Evolutionary conservation across 768 basidiomycete species (phyloP).

Genomic region (Sarcodon sp.): DNA sequence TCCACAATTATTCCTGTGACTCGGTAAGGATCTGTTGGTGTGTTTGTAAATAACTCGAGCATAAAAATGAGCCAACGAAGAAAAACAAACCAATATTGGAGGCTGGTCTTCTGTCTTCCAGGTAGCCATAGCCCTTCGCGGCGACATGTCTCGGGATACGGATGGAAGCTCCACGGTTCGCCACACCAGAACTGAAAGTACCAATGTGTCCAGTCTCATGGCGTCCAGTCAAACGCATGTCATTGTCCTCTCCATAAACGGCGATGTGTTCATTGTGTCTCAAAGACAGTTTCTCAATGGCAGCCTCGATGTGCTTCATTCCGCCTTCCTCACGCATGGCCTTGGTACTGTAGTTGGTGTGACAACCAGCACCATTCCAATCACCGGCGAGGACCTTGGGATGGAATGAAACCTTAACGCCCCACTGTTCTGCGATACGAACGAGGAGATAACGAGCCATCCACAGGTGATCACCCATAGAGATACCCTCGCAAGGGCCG

Average conservation of each 20-base stretch:
- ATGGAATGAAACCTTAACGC: conserved; percentile 97
- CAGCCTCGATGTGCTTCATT: conserved; percentile 82
- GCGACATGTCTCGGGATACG: conserved; percentile 93
- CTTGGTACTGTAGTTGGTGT: conserved; percentile 96
- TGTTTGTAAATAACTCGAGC: background rate
- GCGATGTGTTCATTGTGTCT: conserved; percentile 93
- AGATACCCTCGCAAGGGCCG: conserved; percentile 94
- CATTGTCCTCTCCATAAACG: conserved; percentile 97
- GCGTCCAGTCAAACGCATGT: conserved; percentile 86
- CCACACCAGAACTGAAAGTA: conserved; percentile 87
- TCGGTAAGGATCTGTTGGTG: conserved; percentile 73
- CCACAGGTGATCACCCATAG: conserved; percentile 99
- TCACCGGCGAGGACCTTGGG: conserved; percentile 95
- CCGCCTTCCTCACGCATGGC: conserved; percentile 91
- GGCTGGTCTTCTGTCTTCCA: conserved; percentile 94
- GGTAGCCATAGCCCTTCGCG: conserved; percentile 85
- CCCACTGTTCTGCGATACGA: conserved; percentile 97
- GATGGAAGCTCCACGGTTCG: conserved; percentile 94
- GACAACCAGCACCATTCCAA: conserved; percentile 99
- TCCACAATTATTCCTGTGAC: conserved; percentile 85
- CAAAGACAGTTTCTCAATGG: conserved; percentile 87
- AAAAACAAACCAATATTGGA: conserved; percentile 81
- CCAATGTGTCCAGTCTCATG: conserved; percentile 97
- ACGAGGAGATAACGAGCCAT: conserved; percentile 95
- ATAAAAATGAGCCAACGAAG: background rate